Evolutionary conservation across 129 eudicot species (phyloP).

Genomic region (Ambrosia trifida): DNA sequence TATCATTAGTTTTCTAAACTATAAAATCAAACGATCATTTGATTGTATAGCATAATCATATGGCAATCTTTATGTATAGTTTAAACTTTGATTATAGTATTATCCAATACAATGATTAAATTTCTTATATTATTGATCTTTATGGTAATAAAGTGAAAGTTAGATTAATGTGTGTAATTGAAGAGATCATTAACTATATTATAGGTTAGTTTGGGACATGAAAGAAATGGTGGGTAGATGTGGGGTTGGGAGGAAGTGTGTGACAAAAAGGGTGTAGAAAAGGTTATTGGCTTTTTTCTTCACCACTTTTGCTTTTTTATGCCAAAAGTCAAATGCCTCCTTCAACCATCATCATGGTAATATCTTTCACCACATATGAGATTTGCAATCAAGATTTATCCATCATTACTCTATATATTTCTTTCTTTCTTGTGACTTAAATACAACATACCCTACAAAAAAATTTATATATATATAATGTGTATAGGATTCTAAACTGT

Average conservation of each 20-base stretch:
- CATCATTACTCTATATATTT: slow-evolving; percentile 62
- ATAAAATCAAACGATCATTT: not conserved
- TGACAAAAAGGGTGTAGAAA: slow-evolving; percentile 48
- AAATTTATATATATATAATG: not conserved
- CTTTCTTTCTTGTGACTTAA: slow-evolving; percentile 36
- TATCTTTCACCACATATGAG: slow-evolving; percentile 55
- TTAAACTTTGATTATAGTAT: slow-evolving; percentile 1
- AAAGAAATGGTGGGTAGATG: slow-evolving; percentile 50
- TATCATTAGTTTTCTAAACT: slow-evolving; percentile 1
- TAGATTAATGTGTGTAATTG: slow-evolving; percentile 71
- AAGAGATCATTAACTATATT: slow-evolving; percentile 69
- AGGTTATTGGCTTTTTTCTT: slow-evolving; percentile 64
- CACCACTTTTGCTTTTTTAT: slow-evolving; percentile 40
- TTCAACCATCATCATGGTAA: slow-evolving; percentile 50
- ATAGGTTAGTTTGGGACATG: slow-evolving; percentile 56
- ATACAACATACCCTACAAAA: slow-evolving; percentile 35
- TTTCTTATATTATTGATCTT: slow-evolving; percentile 13
- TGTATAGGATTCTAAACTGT: not conserved
- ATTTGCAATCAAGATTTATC: slow-evolving; percentile 74
- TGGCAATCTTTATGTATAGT: not conserved
- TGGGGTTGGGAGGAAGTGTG: slow-evolving; percentile 49
- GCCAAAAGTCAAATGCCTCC: slow-evolving; percentile 68
- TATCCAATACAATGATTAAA: slow-evolving; percentile 12
- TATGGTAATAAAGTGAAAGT: slow-evolving; percentile 41
- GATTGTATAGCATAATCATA: slow-evolving; percentile 11